Evolutionary conservation across 352 stramenopile species (phyloP).

Genomic region (Globisporangium canariense): DNA sequence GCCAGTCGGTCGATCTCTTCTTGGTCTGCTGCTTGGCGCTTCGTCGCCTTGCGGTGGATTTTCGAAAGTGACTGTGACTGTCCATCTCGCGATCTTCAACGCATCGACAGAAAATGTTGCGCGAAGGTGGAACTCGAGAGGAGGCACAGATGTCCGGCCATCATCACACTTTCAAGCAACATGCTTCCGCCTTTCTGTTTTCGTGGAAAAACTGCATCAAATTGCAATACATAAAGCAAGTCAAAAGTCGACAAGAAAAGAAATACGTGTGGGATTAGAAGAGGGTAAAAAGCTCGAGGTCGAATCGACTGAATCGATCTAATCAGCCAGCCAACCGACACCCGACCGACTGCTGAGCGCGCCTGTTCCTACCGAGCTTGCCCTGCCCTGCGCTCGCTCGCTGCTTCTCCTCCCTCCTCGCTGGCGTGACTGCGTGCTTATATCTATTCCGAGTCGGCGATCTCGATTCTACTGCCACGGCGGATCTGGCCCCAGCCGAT

Average conservation of each 20-base stretch:
- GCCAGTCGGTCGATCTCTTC: background rate
- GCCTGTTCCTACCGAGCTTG: background rate
- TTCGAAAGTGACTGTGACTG: slow-evolving; percentile 1
- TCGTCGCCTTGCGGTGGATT: background rate
- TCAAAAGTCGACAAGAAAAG: too few species aligned
- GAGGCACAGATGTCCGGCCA: background rate
- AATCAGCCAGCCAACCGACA: background rate
- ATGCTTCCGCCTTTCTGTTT: background rate
- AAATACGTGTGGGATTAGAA: too few species aligned
- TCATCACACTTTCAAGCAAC: background rate
- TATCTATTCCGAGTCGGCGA: slow-evolving; percentile 85
- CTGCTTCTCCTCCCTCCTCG: background rate
- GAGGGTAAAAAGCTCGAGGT: too few species aligned
- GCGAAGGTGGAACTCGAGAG: background rate
- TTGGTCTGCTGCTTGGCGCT: background rate
- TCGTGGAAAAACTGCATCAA: background rate
- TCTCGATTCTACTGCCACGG: slow-evolving; percentile 94
- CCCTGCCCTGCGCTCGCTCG: background rate
- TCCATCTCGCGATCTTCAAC: slow-evolving; percentile 5
- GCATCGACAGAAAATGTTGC: background rate
- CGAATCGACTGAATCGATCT: background rate
- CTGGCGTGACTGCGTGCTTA: slow-evolving; percentile 16
- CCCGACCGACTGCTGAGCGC: background rate
- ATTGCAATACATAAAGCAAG: background rate
- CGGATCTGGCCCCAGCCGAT: slow-evolving; percentile 99